Evolutionary conservation across 2,329 filamentous ascomycete species (phyloP).

Genomic region (Leptographium lundbergii): DNA sequence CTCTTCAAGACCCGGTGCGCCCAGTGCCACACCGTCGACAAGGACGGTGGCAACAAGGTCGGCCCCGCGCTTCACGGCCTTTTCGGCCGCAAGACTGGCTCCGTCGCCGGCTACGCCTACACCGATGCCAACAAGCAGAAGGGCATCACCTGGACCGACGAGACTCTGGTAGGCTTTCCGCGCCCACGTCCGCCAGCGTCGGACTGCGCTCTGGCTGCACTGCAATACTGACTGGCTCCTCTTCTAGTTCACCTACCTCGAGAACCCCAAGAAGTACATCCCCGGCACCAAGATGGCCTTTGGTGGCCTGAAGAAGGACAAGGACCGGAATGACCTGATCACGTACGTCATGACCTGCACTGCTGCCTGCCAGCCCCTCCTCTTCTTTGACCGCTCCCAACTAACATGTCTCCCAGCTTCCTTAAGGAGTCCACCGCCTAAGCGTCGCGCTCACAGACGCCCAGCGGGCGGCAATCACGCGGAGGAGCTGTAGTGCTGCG

Average conservation of each 20-base stretch:
- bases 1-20: constrained; percentile 99
- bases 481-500: neutral
- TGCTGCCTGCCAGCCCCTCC: neutral
- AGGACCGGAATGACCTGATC: constrained; percentile 98
- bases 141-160: constrained; percentile 77
- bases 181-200: too few relatives aligned
- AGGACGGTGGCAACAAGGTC: constrained; percentile 90
- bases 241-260: constrained; percentile 82
- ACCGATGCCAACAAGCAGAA: constrained; percentile 99
- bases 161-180: constrained; percentile 55
- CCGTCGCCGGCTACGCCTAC: constrained; percentile 88
- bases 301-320: constrained; percentile 98
- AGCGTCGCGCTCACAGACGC: neutral
- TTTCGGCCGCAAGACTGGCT: constrained; percentile 89
- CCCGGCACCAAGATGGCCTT: constrained; percentile 99
- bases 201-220: neutral
- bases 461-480: neutral
- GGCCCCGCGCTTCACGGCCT: constrained; percentile 94
- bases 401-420: constrained; percentile 32
- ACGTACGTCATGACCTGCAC: constrained; percentile 47
- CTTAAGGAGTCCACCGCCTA: constrained; percentile 59
- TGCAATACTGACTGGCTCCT: constrained; percentile 2
- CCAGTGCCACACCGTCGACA: constrained; percentile 95
- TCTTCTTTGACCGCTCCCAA: too few relatives aligned
- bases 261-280: constrained; percentile 99